Evolutionary conservation across 768 basidiomycete genomes (phyloP).

Genomic region (Psilocybe cyanescens): DNA sequence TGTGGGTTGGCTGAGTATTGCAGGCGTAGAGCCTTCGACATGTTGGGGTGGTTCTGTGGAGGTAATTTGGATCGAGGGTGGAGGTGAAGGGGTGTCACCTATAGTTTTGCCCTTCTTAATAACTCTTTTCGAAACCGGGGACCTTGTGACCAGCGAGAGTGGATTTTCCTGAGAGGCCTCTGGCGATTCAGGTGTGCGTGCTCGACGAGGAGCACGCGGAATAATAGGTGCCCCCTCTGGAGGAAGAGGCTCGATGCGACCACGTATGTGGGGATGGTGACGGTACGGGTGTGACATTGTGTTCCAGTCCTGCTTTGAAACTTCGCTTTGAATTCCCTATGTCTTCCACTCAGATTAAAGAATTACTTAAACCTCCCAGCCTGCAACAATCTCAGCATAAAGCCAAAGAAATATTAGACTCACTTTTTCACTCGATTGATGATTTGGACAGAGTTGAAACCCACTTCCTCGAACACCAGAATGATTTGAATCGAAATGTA

Average conservation of each 20-base stretch:
- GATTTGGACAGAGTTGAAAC: conserved; percentile 53
- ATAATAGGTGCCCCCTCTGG: neutral
- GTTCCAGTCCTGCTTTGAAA: no score
- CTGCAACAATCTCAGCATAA: conserved; percentile 35
- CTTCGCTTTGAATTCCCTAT: conserved; percentile 17
- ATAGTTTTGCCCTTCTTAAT: neutral
- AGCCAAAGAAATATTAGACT: conserved; percentile 45
- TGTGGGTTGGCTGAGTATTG: no score
- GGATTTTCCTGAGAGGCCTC: neutral
- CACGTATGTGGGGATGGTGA: neutral
- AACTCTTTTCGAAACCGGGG: neutral
- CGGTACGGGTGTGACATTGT: neutral
- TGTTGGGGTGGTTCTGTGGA: neutral
- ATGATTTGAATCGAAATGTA: conserved; percentile 49
- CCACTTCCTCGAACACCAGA: conserved; percentile 41
- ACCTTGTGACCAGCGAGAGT: neutral
- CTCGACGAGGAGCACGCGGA: neutral
- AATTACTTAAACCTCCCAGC: conserved; percentile 54
- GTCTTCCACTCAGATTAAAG: conserved; percentile 43
- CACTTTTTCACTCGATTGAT: conserved; percentile 48
- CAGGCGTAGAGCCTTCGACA: no score
- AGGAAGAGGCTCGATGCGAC: neutral
- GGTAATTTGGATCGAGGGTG: neutral
- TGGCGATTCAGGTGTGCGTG: neutral
- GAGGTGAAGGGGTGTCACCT: neutral